Evolutionary conservation across 306 rosid genomes (phyloP).

Genomic region (Carpinus fangiana): DNA sequence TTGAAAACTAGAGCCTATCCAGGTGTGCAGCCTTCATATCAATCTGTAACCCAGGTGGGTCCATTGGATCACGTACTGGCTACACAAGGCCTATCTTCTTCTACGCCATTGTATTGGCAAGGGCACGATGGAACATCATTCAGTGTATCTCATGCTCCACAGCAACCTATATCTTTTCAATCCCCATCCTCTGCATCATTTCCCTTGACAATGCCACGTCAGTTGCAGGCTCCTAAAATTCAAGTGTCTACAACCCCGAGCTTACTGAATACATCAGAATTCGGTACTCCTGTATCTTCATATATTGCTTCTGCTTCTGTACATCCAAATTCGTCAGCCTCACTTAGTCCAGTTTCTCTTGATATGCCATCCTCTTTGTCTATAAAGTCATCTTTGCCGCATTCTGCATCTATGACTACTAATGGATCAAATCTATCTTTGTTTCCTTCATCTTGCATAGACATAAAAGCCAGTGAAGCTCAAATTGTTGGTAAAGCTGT

Average conservation of each 20-base stretch:
- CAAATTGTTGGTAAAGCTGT: slow-evolving; percentile 34
- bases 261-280: slow-evolving; percentile 34
- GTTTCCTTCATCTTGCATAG: slow-evolving; percentile 38
- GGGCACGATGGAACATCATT: slow-evolving; percentile 35
- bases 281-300: slow-evolving; percentile 38
- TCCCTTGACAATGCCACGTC: slow-evolving; percentile 36
- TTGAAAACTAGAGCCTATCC: slow-evolving; percentile 37
- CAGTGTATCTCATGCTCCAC: slow-evolving; percentile 34
- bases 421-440: slow-evolving; percentile 31
- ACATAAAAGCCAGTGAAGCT: slow-evolving; percentile 31
- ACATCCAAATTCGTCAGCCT: slow-evolving; percentile 35
- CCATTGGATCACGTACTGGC: slow-evolving; percentile 35
- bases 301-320: slow-evolving; percentile 36
- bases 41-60: slow-evolving; percentile 29
- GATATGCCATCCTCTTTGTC: slow-evolving; percentile 40
- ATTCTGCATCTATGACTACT: slow-evolving; percentile 27
- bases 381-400: slow-evolving; percentile 38
- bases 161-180: slow-evolving; percentile 34
- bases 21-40: slow-evolving; percentile 44
- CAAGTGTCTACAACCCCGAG: slow-evolving; percentile 36
- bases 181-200: slow-evolving; percentile 28
- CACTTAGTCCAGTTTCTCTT: slow-evolving; percentile 36
- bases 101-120: slow-evolving; percentile 41
- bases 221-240: slow-evolving; percentile 39
- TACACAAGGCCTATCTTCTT: slow-evolving; percentile 39